Base-by-base conservation (phyloP, 2,329 filamentous ascomycete genomes). In the Sporothrix inflata region DNA sequence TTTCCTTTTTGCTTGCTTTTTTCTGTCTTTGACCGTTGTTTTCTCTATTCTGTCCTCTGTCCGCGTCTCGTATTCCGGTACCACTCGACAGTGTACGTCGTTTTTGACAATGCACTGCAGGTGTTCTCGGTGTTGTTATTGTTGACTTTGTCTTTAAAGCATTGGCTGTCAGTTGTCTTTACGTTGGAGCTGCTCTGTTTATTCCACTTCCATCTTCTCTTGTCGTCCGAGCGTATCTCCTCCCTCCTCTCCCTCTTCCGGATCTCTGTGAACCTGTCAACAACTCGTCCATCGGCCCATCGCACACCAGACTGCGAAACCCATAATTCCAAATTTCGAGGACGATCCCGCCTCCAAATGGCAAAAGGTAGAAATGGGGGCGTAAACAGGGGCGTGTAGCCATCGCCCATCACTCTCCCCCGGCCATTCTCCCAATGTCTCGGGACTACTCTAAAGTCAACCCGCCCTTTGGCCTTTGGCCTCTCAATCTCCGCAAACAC, bases 371-470 rank as follows among this genome's bases (percentile, higher is more conserved):
- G 34, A 42, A 8, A 27, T 16, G 11, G 38, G 30, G 60, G 60
- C 57, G 60, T 63, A 45, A 42, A 63, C 55, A 45, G 27, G 21
- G 38, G 34, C 11, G 12, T 61, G 55, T 19, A n/a, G 30, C 30
- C 30, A 45, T 65, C 60, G 7, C 19, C 55, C 30, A 30, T 30
- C 47, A 55, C 34, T 67, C 45, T 68, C 65, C n/a, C n/a, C 69
- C 55, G 57, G 69, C 69, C 69, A 38, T 47, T 69, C 34, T 69
- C 49, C 67, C 38, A 70, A 49, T 70, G 68, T 70, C 68, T 70
- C 68, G 68, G 68, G 55, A 63, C 55, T 70, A 63, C 34, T 69
- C 38, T 69, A n/a, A 27, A 65, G 60, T 45, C 38, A 63, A 42
- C 57, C 34, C 38, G n/a, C 57, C n/a, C 57, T 42, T 63, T 38